Conservation (phyloP, 352 stramenopile genomes). For the Globisporangium abappressorium region DNA sequence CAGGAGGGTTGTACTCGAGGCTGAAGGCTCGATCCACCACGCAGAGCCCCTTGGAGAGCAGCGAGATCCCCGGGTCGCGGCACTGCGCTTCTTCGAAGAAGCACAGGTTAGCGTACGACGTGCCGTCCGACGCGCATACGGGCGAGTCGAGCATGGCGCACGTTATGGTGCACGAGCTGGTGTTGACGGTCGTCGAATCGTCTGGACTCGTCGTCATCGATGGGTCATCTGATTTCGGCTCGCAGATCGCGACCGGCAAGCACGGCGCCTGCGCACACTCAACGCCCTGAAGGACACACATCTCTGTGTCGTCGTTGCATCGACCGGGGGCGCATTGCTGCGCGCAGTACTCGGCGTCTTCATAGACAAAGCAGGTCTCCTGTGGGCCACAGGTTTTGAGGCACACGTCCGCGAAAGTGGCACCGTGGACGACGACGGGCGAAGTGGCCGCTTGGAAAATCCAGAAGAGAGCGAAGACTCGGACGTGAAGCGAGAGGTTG, state of each 20-base stretch:
- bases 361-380: slow-evolving; percentile 48
- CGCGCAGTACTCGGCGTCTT: slow-evolving; percentile 40
- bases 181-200: neutral
- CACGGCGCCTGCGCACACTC: slow-evolving; percentile 37
- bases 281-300: slow-evolving; percentile 39
- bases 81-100: slow-evolving; percentile 53
- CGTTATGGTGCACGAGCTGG: slow-evolving; percentile 21
- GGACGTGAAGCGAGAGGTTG: neutral
- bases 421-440: neutral
- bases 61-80: slow-evolving; percentile 16
- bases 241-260: slow-evolving; percentile 43
- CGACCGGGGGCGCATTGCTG: slow-evolving; percentile 36
- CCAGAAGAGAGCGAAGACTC: neutral
- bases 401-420: slow-evolving; percentile 11
- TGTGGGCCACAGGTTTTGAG: slow-evolving; percentile 26
- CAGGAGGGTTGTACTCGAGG: slow-evolving; percentile 26
- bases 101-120: slow-evolving; percentile 52
- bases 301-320: slow-evolving; percentile 33
- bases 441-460: neutral
- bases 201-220: neutral
- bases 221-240: slow-evolving; percentile 19
- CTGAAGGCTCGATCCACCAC: slow-evolving; percentile 25
- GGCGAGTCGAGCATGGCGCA: slow-evolving; percentile 39
- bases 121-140: slow-evolving; percentile 41
- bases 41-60: slow-evolving; percentile 29